These are phyloP conservation scores for Salvia splendens DNA, from an alignment of 257 asterid species.

Conservation along the genomic window DNA sequence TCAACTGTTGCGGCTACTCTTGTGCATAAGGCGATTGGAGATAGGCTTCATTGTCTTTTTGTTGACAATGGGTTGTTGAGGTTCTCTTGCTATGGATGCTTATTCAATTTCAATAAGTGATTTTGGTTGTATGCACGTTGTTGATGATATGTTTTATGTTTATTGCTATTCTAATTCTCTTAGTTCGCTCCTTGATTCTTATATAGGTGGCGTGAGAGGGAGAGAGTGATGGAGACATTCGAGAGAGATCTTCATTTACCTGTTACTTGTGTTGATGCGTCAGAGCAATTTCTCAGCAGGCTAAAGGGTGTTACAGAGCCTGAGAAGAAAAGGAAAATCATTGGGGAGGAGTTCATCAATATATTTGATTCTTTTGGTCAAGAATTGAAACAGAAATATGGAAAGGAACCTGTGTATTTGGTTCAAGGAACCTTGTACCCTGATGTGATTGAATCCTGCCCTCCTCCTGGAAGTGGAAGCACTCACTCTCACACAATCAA, in stretches of 20 bases:
- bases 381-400: slow-evolving; percentile 68
- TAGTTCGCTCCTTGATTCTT: not conserved
- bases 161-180: slow-evolving; percentile 15
- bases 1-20: slow-evolving; percentile 96
- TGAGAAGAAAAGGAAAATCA: slow-evolving; percentile 89
- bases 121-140: not conserved
- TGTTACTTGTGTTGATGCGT: slow-evolving; percentile 83
- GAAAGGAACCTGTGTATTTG: slow-evolving; percentile 67
- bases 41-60: slow-evolving; percentile 92
- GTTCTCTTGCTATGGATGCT: slow-evolving; percentile 28
- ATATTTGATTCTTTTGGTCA: slow-evolving; percentile 81
- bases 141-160: not conserved
- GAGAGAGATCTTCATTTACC: slow-evolving; percentile 90
- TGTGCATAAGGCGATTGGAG: slow-evolving; percentile 93
- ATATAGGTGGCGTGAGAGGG: slow-evolving; percentile 76
- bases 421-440: slow-evolving; percentile 99
- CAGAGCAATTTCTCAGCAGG: slow-evolving; percentile 82
- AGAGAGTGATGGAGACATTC: slow-evolving; percentile 89
- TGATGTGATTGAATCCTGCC: slow-evolving; percentile 96
- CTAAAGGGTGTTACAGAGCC: slow-evolving; percentile 95
- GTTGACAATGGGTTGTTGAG: slow-evolving; percentile 95
- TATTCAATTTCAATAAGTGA: not conserved
- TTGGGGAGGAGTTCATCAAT: slow-evolving; percentile 82
- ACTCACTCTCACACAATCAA: slow-evolving; percentile 98
- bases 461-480: slow-evolving; percentile 97